These are phyloP conservation scores for Cadophora malorum DNA, from an alignment of 2,329 filamentous ascomycete species.

Conservation along the genomic window DNA sequence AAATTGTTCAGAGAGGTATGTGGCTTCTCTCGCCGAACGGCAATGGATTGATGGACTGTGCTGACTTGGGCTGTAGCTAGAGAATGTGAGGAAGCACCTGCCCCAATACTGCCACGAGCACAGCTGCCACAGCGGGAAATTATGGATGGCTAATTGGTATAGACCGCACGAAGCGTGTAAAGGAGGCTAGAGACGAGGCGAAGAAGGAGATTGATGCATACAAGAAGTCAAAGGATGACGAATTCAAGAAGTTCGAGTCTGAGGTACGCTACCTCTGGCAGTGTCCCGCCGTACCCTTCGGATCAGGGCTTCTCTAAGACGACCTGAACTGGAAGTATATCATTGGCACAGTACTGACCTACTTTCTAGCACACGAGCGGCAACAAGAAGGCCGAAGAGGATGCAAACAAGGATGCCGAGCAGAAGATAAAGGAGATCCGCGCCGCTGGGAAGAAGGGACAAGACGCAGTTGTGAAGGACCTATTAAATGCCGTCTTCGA, in stretches of 20 bases:
- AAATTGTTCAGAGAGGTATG: conserved; percentile 96
- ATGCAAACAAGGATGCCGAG: conserved; percentile 82
- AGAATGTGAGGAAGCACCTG: conserved; percentile 72
- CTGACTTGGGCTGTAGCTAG: conserved; percentile 64
- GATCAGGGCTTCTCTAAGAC: too few species aligned
- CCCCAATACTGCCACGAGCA: conserved; percentile 40
- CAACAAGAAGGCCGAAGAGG: conserved; percentile 81
- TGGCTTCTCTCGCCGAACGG: conserved; percentile 26
- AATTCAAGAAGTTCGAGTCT: conserved; percentile 94
- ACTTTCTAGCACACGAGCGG: conserved; percentile 80
- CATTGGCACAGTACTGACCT: conserved; percentile 23
- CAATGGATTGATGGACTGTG: conserved; percentile 32
- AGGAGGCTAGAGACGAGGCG: conserved; percentile 93
- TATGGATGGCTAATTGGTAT: conserved; percentile 29
- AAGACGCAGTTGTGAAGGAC: conserved; percentile 80
- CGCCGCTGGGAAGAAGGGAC: conserved; percentile 78
- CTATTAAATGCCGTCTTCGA: conserved; percentile 85
- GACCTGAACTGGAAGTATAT: too few species aligned
- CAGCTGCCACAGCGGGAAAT: not conserved
- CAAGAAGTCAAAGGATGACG: conserved; percentile 84
- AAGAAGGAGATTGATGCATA: conserved; percentile 98
- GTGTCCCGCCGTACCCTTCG: too few species aligned
- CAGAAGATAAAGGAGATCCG: conserved; percentile 83
- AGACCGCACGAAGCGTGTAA: conserved; percentile 97
- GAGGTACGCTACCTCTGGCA: conserved; percentile 55